Conservation (phyloP, 768 basidiomycete species). For the Suillus cothurnatus region DNA sequence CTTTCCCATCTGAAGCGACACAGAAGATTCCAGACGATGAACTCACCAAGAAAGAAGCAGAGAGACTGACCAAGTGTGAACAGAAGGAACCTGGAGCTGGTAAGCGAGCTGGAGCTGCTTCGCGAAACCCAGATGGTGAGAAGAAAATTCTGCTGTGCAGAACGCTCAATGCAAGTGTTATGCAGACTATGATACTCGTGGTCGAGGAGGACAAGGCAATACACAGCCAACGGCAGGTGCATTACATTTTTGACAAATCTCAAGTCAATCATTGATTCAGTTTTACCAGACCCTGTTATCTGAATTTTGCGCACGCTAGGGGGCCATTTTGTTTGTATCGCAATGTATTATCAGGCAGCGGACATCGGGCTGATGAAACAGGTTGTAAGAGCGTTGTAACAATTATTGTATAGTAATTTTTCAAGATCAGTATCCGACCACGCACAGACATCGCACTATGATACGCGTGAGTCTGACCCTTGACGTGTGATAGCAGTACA, state of each 20-base stretch:
- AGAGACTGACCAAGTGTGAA: conserved; percentile 16
- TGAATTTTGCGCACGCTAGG: background rate
- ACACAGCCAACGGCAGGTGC: background rate
- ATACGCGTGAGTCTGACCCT: background rate
- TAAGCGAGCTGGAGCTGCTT: conserved; percentile 31
- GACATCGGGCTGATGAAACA: background rate
- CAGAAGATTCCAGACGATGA: conserved; percentile 25
- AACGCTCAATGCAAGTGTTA: background rate
- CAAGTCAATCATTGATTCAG: background rate
- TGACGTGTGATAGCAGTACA: background rate
- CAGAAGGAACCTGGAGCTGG: conserved; percentile 25
- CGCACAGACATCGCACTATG: background rate
- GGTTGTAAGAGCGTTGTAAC: background rate
- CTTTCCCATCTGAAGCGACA: conserved; percentile 19
- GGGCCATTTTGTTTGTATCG: background rate
- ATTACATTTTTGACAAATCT: background rate
- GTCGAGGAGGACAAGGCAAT: conserved; percentile 11
- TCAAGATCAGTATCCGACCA: background rate
- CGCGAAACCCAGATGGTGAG: conserved; percentile 24
- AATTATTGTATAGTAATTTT: background rate
- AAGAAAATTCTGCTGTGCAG: background rate
- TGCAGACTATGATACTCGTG: conserved; percentile 20
- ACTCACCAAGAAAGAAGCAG: conserved; percentile 21
- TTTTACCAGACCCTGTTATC: background rate
- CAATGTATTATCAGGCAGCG: background rate